A percentile compares a stretch with the other conserved stretches of the same genome.
Conservation (phyloP, 441 rosid genomes). For the Pelargonium citronellum region DNA sequence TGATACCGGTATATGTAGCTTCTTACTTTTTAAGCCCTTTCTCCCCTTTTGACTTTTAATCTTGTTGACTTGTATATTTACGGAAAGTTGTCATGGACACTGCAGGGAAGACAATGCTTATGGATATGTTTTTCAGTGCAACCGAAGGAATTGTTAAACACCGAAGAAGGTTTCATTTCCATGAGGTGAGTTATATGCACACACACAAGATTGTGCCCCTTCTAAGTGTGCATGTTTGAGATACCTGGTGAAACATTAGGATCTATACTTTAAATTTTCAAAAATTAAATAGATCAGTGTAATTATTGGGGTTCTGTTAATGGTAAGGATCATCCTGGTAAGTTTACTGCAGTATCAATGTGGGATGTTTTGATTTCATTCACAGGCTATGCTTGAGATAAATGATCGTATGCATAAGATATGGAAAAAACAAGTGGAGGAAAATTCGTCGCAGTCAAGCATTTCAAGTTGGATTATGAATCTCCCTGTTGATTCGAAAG, state of each 20-base stretch:
- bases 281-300: no score
- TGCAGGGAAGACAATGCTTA: slow-evolving; percentile 92
- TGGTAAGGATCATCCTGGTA: not conserved
- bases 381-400: slow-evolving; percentile 85
- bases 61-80: slow-evolving; percentile 12
- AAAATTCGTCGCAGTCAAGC: slow-evolving; percentile 48
- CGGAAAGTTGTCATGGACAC: slow-evolving; percentile 2
- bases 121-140: slow-evolving; percentile 90
- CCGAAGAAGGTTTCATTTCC: slow-evolving; percentile 72
- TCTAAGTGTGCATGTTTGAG: not conserved
- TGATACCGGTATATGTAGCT: not conserved
- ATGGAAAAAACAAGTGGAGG: slow-evolving; percentile 75
- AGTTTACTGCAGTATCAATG: slow-evolving; percentile 5
- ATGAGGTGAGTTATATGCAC: slow-evolving; percentile 47
- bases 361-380: not conserved
- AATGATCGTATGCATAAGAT: slow-evolving; percentile 81
- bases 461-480: slow-evolving; percentile 72
- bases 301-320: no score
- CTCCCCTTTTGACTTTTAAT: slow-evolving; percentile 7
- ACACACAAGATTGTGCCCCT: not conserved
- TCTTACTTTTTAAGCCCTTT: slow-evolving; percentile 17
- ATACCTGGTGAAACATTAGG: not conserved
- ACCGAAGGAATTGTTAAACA: slow-evolving; percentile 64
- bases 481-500: slow-evolving; percentile 76
- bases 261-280: not conserved